Evolutionary conservation across 2,329 filamentous ascomycete species (phyloP), one percentile per base, ranked within the genome.

Genomic region (Venturia oleaginea): DNA sequence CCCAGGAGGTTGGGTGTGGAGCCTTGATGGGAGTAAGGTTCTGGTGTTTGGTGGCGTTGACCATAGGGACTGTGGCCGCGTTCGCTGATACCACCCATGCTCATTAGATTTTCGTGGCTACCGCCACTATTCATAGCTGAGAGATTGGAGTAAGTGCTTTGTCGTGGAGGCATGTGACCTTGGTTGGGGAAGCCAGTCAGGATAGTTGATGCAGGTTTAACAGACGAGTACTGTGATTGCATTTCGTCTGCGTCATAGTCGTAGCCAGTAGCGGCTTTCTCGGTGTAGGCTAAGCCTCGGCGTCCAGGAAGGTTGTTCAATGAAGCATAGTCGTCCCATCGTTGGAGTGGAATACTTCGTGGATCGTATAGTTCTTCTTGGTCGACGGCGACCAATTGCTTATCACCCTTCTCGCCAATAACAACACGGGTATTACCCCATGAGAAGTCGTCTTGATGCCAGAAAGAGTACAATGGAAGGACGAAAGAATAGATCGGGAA

Each of bases 381-480:
- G 64, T 86, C 84, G 2, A 92, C 86, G 0, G 92, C 92, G 63
- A 99, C 83, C n/a, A 97, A 81, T 73, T 96, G 86, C 79, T 96
- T 96, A 73, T 84, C 85, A 67, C 92, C 93, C 76, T 93, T 91
- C 76, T 99, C 94, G 66, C 92, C 93, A 69, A 97, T 90, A 69
- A 99, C 94, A 68, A 99, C 86, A 84, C 94, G 92, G 0, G 94
- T 99, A 79, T 94, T 97, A 83, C 94, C 94, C 94, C 94, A 99
- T 1, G 88, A 88, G 82, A 99, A 99, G 78, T 99, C 93, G 77
- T 99, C 94, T 76, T 97, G 92, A 78, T 97, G 96, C 94, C 94
- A 99, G 87, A 99, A 99, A 0, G 93, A 96, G 80, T 97, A 99
- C 68, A 99, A 79, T 0, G 94, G 94, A 15, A 99, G 84, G 67